Evolutionary conservation across 345 rosid species (phyloP).

Genomic region (Stellera chamaejasme): DNA sequence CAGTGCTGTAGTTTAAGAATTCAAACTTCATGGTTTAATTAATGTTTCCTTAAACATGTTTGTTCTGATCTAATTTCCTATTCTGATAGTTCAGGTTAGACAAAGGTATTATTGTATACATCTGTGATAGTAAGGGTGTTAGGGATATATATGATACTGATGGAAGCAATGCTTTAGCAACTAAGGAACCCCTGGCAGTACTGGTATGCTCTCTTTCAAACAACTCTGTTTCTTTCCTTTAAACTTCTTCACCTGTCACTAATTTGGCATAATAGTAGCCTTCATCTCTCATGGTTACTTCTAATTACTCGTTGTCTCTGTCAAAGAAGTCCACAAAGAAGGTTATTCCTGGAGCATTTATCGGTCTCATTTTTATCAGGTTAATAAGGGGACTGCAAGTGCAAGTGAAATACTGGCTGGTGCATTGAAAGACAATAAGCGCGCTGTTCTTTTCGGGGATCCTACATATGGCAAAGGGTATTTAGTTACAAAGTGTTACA

Average conservation of each 20-base stretch:
- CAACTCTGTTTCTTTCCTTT: no score
- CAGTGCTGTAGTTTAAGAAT: not conserved
- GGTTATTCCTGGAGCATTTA: not conserved
- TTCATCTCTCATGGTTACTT: not conserved
- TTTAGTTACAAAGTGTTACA: not conserved
- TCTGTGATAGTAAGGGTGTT: conserved; percentile 79
- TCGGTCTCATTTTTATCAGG: conserved; percentile 33
- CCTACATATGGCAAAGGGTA: conserved; percentile 98
- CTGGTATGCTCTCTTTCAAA: conserved; percentile 34
- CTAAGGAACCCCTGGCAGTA: conserved; percentile 79
- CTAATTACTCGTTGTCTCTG: not conserved
- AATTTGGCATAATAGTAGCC: not conserved
- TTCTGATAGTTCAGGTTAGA: conserved; percentile 54
- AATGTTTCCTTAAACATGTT: not conserved
- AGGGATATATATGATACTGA: conserved; percentile 90
- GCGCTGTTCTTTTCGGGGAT: conserved; percentile 79
- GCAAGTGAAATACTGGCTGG: conserved; percentile 97
- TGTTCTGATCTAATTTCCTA: not conserved
- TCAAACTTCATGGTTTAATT: not conserved
- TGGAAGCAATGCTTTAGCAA: conserved; percentile 68
- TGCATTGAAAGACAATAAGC: conserved; percentile 90
- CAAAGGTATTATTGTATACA: conserved; percentile 91
- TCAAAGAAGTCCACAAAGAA: not conserved
- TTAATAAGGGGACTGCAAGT: conserved; percentile 97
- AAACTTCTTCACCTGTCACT: no score